Base-by-base conservation (phyloP, 257 asterid species). In the Fraxinus americana region DNA sequence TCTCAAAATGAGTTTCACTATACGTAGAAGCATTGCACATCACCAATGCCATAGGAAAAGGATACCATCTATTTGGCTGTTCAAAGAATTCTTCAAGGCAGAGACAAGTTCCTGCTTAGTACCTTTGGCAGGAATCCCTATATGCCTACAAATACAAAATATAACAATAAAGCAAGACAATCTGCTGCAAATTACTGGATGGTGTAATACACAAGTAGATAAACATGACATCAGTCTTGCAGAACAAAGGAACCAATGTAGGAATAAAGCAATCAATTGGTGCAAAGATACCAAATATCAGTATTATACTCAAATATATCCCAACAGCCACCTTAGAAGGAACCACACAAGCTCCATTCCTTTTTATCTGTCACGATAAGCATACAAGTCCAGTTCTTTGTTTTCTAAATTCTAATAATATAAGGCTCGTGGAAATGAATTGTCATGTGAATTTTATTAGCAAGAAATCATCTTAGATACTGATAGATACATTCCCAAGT, bases 51-150 rank as follows among this genome's bases (percentile, higher is more conserved):
- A 61, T 2, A 19, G 57, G n/a, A 48, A 76, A 79, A 61, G 54
- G 63, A 67, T 89, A 91, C 96, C 97, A 76, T 89, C 80, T 7
- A n/a, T 71, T 83, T 85, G 75, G 77, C 65, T 77, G 54, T 77
- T 65, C 81, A 89, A 73, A 81, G 75, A 85, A 78, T 73, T 80
- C 89, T 87, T 88, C 88, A 87, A 83, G 72, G 91, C 79, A 76
- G 88, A 82, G 82, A 82, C 74, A 78, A 85, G 89, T 75, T 88
- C 94, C 39, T 76, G 75, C 79, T 89, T 89, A 69, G 83, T 78
- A 73, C 93, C 96, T 83, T 86, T 83, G 71, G 88, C 86, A 74
- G 92, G 88, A 77, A 88, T 72, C 48, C 90, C 93, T 29, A 69
- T 86, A 81, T 80, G 85, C 86, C 96, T 91, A 75, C 71, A 84